Percentiles rank a stretch among this genome's conserved stretches.
Evolutionary conservation across 2,329 filamentous ascomycete genomes (phyloP).

Genomic region (Chrysosporium queenslandicum): DNA sequence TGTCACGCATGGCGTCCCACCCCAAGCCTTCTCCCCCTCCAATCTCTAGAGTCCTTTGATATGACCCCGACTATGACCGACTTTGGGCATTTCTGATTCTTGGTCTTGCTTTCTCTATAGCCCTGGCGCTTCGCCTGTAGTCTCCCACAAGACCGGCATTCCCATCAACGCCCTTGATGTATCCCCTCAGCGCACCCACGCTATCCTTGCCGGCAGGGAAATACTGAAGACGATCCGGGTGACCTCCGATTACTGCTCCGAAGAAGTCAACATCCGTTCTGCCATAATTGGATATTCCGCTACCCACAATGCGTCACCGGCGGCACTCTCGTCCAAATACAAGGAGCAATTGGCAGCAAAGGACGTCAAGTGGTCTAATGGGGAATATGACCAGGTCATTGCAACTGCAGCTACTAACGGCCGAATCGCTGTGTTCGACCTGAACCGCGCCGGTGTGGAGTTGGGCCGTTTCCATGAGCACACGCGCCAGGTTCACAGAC

Average conservation of each 20-base stretch:
- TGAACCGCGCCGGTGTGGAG: constrained; percentile 51
- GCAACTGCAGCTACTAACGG: constrained; percentile 56
- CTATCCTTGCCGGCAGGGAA: constrained; percentile 54
- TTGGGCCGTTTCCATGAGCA: constrained; percentile 55
- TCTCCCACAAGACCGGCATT: constrained; percentile 54
- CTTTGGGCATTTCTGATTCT: background rate
- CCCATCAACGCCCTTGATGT: constrained; percentile 54
- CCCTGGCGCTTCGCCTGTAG: constrained; percentile 44
- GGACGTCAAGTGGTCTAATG: constrained; percentile 59
- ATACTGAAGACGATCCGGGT: constrained; percentile 57
- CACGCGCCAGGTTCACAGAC: constrained; percentile 53
- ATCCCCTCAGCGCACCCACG: constrained; percentile 53
- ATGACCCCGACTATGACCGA: background rate
- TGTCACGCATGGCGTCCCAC: background rate
- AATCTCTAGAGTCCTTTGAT: background rate
- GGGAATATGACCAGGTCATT: constrained; percentile 49
- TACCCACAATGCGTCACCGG: constrained; percentile 39
- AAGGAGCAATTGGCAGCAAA: constrained; percentile 53
- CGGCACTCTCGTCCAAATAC: constrained; percentile 39
- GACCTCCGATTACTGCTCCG: constrained; percentile 46
- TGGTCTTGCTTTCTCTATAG: constrained; percentile 22
- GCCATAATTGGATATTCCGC: constrained; percentile 50
- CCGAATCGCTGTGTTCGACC: constrained; percentile 55
- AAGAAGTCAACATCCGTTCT: constrained; percentile 55
- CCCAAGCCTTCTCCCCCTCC: background rate